phyloP scores from a whole-genome alignment of 192 early-diverging fungal species.

The Backusella australiensis region DNA sequence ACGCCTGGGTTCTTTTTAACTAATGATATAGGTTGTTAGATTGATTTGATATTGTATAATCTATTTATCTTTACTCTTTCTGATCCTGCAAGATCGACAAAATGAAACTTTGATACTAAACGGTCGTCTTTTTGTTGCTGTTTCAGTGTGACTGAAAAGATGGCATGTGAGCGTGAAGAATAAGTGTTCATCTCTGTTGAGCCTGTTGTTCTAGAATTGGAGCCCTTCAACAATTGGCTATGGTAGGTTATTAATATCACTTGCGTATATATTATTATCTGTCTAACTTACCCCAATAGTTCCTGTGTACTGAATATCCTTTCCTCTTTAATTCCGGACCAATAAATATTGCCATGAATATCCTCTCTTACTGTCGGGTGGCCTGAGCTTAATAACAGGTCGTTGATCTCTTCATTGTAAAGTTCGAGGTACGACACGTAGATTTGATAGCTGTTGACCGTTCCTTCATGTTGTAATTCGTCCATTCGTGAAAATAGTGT shows the following conservation, averaged over 20 bases:
- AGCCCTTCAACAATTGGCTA: slow-evolving; percentile 51
- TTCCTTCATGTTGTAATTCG: not conserved
- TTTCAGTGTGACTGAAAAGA: slow-evolving; percentile 86
- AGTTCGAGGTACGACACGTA: slow-evolving; percentile 89
- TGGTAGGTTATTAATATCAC: too few species aligned
- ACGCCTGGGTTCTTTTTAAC: not conserved
- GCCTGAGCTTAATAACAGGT: slow-evolving; percentile 60
- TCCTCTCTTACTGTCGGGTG: slow-evolving; percentile 67
- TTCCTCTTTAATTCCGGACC: slow-evolving; percentile 80
- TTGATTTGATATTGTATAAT: not conserved
- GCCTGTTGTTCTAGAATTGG: slow-evolving; percentile 64
- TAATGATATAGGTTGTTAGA: not conserved
- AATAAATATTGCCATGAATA: slow-evolving; percentile 72
- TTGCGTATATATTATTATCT: too few species aligned
- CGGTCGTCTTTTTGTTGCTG: slow-evolving; percentile 54
- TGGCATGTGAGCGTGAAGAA: slow-evolving; percentile 95
- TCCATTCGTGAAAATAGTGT: slow-evolving; percentile 53
- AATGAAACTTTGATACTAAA: slow-evolving; percentile 79
- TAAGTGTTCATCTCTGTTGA: slow-evolving; percentile 94
- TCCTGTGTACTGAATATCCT: slow-evolving; percentile 65
- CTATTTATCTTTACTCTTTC: slow-evolving; percentile 59
- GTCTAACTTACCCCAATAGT: slow-evolving; percentile 39
- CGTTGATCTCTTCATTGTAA: slow-evolving; percentile 97
- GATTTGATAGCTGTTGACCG: slow-evolving; percentile 42
- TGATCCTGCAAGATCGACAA: slow-evolving; percentile 98